Percentiles rank a stretch among this genome's conserved stretches.
Evolutionary conservation across 2,329 filamentous ascomycete species (phyloP).

Genomic region (Penicillium sp.): DNA sequence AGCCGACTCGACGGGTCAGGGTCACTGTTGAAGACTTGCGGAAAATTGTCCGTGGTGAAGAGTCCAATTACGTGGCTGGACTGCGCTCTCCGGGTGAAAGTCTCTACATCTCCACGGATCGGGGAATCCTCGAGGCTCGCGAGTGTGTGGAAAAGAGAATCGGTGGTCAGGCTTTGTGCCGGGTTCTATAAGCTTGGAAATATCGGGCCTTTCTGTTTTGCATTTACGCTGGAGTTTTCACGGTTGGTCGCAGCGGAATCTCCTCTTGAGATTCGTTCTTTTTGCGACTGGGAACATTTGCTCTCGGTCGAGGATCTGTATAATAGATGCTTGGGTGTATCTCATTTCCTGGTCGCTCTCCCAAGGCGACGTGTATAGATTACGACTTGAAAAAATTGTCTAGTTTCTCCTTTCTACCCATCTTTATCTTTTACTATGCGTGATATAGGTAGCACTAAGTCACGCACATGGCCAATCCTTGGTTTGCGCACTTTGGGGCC

Average conservation of each 20-base stretch:
- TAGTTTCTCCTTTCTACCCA: constrained; percentile 3
- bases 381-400: constrained; percentile 21
- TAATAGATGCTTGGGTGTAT: constrained; percentile 34
- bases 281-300: constrained; percentile 32
- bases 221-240: constrained; percentile 38
- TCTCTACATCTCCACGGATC: constrained; percentile 72
- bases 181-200: constrained; percentile 48
- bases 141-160: constrained; percentile 76
- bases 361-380: constrained; percentile 23
- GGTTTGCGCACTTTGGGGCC: neutral
- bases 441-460: neutral
- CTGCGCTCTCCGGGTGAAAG: constrained; percentile 73
- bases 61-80: constrained; percentile 63
- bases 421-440: neutral
- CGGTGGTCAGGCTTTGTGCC: constrained; percentile 74
- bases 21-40: constrained; percentile 60
- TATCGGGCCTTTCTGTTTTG: constrained; percentile 21
- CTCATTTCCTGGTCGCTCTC: constrained; percentile 16
- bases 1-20: constrained; percentile 68
- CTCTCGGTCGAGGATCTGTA: constrained; percentile 33
- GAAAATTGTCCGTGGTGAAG: constrained; percentile 63
- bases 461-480: constrained; percentile 6
- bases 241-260: constrained; percentile 32
- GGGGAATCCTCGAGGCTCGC: constrained; percentile 72
- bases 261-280: constrained; percentile 28